These are phyloP conservation scores for Diplogelasinospora grovesii DNA, from an alignment of 495 filamentous ascomycete genomes.

Conservation along the genomic window DNA sequence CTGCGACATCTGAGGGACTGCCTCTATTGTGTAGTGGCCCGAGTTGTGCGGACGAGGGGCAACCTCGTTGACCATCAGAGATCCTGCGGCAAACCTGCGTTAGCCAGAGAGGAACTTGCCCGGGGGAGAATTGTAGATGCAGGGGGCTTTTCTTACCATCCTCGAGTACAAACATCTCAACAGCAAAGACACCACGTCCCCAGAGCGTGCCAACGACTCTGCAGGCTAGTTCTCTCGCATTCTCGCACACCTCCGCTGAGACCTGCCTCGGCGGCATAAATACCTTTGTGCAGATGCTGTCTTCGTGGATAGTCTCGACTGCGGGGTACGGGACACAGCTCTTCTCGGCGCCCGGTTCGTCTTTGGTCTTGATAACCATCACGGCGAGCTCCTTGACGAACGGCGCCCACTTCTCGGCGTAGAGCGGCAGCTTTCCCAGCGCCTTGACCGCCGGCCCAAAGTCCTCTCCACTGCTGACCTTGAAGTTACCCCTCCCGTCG, in stretches of 20 bases:
- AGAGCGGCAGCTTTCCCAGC: slow-evolving; percentile 65
- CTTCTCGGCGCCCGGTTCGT: slow-evolving; percentile 47
- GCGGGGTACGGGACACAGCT: slow-evolving; percentile 70
- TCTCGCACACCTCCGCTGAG: slow-evolving; percentile 48
- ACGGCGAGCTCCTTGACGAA: slow-evolving; percentile 86
- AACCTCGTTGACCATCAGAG: slow-evolving; percentile 81
- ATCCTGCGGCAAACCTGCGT: slow-evolving; percentile 21
- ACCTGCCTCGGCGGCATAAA: slow-evolving; percentile 77
- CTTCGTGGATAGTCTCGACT: slow-evolving; percentile 91
- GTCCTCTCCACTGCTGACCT: slow-evolving; percentile 59
- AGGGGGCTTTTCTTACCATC: slow-evolving; percentile 52
- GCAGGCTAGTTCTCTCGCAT: slow-evolving; percentile 70
- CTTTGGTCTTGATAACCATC: slow-evolving; percentile 88
- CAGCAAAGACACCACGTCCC: slow-evolving; percentile 90
- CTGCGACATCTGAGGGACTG: slow-evolving; percentile 75
- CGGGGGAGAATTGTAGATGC: no score
- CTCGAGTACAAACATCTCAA: slow-evolving; percentile 91
- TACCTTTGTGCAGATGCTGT: slow-evolving; percentile 91
- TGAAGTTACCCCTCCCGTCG: slow-evolving; percentile 88
- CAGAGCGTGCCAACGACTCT: slow-evolving; percentile 71
- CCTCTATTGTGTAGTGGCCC: slow-evolving; percentile 96
- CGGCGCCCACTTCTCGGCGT: slow-evolving; percentile 85
- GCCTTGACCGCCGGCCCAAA: slow-evolving; percentile 61
- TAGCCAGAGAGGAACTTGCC: not conserved
- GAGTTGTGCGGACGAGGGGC: slow-evolving; percentile 96